These are phyloP conservation scores for Dendrocalamus latiflorus DNA, from an alignment of 202 grass and related monocot species.

Conservation along the genomic window DNA sequence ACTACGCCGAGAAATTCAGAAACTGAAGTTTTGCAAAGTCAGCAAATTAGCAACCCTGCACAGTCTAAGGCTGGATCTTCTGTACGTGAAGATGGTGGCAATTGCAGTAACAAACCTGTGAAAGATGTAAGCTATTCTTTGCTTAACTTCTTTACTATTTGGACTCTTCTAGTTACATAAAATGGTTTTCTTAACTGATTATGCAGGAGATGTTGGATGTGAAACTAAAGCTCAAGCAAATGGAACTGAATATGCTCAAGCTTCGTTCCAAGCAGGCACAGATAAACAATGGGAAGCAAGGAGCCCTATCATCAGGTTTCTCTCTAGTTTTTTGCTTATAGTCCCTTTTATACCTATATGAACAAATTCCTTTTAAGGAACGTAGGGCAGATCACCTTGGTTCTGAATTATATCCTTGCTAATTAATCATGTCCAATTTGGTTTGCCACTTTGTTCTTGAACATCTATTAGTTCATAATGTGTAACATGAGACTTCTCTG, in stretches of 20 bases:
- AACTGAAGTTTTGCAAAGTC: constrained; percentile 7
- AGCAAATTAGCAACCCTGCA: constrained; percentile 31
- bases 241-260: constrained; percentile 56
- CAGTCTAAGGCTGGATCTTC: constrained; percentile 36
- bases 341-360: constrained; percentile 2
- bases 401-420: background rate
- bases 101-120: constrained; percentile 38
- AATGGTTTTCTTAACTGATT: constrained; percentile 6
- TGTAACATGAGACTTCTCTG: background rate
- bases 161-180: background rate
- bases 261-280: constrained; percentile 50
- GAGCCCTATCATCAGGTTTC: constrained; percentile 44
- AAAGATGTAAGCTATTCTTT: constrained; percentile 39
- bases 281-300: constrained; percentile 45
- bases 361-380: background rate
- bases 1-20: no score
- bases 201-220: constrained; percentile 63
- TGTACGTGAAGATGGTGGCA: constrained; percentile 28
- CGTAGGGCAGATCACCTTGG: background rate
- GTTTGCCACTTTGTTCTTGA: no score
- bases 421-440: background rate
- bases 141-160: background rate
- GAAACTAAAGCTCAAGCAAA: constrained; percentile 61
- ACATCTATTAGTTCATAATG: no score
- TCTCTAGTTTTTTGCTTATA: background rate